Percentiles rank a stretch among this genome's conserved stretches.
These are phyloP conservation scores for Entophlyctis helioformis DNA, from an alignment of 192 early-diverging fungal genomes.

Conservation along the genomic window DNA sequence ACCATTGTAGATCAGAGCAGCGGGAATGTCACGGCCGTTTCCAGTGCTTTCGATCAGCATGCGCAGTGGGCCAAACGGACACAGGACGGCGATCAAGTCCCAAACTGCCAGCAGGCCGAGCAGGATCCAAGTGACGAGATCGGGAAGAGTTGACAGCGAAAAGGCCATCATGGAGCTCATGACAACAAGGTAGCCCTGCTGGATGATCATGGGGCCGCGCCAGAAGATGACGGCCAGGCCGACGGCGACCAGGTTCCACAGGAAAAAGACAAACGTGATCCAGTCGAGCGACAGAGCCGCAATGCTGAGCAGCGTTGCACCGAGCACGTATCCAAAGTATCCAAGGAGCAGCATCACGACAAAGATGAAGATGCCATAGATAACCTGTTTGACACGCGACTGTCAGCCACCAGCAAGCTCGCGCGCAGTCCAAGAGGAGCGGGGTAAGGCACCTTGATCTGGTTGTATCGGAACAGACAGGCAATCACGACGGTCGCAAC, in stretches of 20 bases:
- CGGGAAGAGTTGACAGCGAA: slow-evolving; percentile 51
- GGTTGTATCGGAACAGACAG: slow-evolving; percentile 59
- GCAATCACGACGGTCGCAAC: slow-evolving; percentile 69
- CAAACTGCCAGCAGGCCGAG: slow-evolving; percentile 65
- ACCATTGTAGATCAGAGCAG: too few species aligned
- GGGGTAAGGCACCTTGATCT: slow-evolving; percentile 71
- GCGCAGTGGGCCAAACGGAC: slow-evolving; percentile 76
- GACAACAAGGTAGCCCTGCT: slow-evolving; percentile 66
- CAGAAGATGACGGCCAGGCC: slow-evolving; percentile 67
- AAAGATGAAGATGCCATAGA: slow-evolving; percentile 64
- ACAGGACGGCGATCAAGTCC: slow-evolving; percentile 83
- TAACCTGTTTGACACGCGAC: slow-evolving; percentile 29
- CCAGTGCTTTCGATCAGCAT: slow-evolving; percentile 67
- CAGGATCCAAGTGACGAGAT: slow-evolving; percentile 76
- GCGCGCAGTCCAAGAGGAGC: too few species aligned
- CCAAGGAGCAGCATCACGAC: slow-evolving; percentile 61
- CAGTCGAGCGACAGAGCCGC: slow-evolving; percentile 55
- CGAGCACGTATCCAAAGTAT: slow-evolving; percentile 60
- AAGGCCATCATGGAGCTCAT: slow-evolving; percentile 78
- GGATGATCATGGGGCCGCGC: slow-evolving; percentile 65
- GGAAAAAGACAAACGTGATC: slow-evolving; percentile 56
- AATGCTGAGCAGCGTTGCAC: slow-evolving; percentile 17
- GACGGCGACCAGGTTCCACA: slow-evolving; percentile 68
- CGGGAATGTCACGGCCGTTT: too few species aligned
- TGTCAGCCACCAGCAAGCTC: too few species aligned